Evolutionary conservation across 2,329 filamentous ascomycete species (phyloP).

Genomic region (Phyllosticta citribraziliensis): DNA sequence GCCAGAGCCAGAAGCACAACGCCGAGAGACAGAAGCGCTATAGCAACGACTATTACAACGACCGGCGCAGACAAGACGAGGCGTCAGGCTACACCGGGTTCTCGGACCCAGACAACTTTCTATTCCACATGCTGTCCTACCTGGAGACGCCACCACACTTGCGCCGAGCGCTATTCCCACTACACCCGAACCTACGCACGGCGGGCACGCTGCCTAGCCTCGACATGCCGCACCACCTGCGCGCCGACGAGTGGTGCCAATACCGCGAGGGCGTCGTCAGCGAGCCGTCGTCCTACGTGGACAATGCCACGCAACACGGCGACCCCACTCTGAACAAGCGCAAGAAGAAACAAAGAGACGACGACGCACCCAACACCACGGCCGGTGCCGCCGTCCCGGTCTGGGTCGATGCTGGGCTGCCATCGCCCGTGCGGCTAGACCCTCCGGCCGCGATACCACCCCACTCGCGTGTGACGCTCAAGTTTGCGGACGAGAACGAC

Average conservation of each 20-base stretch:
- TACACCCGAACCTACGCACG: constrained; percentile 66
- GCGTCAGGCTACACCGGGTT: constrained; percentile 20
- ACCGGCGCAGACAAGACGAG: constrained; percentile 35
- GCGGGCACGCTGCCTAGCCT: constrained; percentile 66
- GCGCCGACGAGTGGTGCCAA: constrained; percentile 64
- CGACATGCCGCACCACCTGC: constrained; percentile 77
- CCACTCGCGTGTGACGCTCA: constrained; percentile 64
- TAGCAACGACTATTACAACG: constrained; percentile 28
- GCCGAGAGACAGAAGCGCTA: constrained; percentile 9
- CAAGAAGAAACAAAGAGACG: constrained; percentile 13
- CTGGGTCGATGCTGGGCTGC: constrained; percentile 42
- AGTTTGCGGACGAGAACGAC: constrained; percentile 43
- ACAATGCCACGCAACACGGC: background rate
- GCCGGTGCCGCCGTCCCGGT: constrained; percentile 16
- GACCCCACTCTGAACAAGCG: constrained; percentile 28
- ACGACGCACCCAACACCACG: constrained; percentile 11
- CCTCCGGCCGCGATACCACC: constrained; percentile 55
- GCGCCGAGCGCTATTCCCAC: constrained; percentile 62
- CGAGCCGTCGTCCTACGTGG: constrained; percentile 10
- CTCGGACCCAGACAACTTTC: constrained; percentile 64
- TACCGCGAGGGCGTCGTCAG: constrained; percentile 71
- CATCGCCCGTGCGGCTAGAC: constrained; percentile 31
- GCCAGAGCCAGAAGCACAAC: constrained; percentile 25
- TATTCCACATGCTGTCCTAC: constrained; percentile 69
- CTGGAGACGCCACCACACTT: constrained; percentile 79